These are phyloP conservation scores for Mycena pura DNA, from an alignment of 768 basidiomycete species.

Conservation along the genomic window DNA sequence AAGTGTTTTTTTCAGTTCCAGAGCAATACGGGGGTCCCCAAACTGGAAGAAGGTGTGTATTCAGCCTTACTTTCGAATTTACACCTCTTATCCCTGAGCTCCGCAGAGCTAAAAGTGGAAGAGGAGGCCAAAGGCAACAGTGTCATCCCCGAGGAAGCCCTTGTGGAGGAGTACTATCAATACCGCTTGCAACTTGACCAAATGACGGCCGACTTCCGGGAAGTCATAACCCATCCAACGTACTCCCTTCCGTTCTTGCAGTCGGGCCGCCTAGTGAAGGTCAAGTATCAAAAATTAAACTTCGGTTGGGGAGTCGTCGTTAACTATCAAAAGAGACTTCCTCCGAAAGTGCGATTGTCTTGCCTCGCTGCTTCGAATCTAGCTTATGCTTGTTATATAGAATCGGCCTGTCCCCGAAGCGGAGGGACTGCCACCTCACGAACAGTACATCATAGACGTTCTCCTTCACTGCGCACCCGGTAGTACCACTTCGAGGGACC, in stretches of 20 bases:
- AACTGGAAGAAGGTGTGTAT: conserved; percentile 77
- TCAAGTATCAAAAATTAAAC: conserved; percentile 85
- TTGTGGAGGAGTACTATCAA: conserved; percentile 91
- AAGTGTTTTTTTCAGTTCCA: conserved; percentile 99
- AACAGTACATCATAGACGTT: conserved; percentile 93
- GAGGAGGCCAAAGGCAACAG: conserved; percentile 70
- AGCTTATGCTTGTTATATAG: conserved; percentile 40
- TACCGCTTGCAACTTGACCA: conserved; percentile 92
- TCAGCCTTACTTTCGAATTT: neutral
- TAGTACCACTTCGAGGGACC: conserved; percentile 64
- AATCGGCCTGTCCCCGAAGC: conserved; percentile 69
- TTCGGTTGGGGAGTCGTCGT: conserved; percentile 98
- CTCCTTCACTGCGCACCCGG: conserved; percentile 81
- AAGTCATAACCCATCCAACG: conserved; percentile 93
- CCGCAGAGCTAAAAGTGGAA: conserved; percentile 73
- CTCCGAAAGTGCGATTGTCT: conserved; percentile 67
- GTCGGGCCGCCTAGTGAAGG: conserved; percentile 88
- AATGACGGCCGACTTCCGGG: conserved; percentile 85
- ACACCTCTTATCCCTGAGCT: neutral
- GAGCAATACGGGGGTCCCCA: conserved; percentile 89
- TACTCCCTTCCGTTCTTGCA: conserved; percentile 96
- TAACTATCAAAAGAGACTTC: conserved; percentile 87
- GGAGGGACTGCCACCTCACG: conserved; percentile 80
- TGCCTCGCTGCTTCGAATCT: neutral
- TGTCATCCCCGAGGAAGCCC: conserved; percentile 82